Percentiles rank a stretch among this genome's conserved stretches.
phyloP scores from a whole-genome alignment of 75 land plant genomes.

The Adiantum capillusveneris region DNA sequence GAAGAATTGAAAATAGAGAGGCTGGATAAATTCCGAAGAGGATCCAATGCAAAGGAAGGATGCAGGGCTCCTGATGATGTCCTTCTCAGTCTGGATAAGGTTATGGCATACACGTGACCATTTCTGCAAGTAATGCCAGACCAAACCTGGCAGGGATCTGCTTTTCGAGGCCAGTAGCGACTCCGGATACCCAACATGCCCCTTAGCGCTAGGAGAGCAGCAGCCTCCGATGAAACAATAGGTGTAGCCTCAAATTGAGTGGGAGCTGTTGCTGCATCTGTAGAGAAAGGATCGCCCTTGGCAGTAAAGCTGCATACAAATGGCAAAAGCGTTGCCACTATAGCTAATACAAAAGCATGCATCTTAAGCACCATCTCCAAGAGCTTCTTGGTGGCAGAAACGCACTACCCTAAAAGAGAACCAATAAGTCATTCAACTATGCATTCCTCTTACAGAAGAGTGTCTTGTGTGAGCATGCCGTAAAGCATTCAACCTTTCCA shows the following conservation, averaged over 20 bases:
- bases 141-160: constrained; percentile 77
- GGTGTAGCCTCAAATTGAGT: not conserved
- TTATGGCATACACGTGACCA: constrained; percentile 52
- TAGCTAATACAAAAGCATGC: too few species aligned
- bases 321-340: too few species aligned
- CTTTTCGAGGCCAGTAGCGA: constrained; percentile 66
- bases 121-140: constrained; percentile 43
- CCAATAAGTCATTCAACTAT: too few species aligned
- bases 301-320: too few species aligned
- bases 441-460: too few species aligned
- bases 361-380: too few species aligned
- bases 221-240: constrained; percentile 18
- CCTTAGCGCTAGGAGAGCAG: constrained; percentile 43
- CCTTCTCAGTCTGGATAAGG: constrained; percentile 56
- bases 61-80: constrained; percentile 43
- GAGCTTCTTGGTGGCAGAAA: too few species aligned
- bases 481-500: too few species aligned
- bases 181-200: constrained; percentile 59
- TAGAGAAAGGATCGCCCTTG: too few species aligned
- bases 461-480: too few species aligned
- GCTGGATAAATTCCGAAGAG: constrained; percentile 40
- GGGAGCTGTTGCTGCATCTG: too few species aligned
- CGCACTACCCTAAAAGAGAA: too few species aligned
- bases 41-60: constrained; percentile 61
- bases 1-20: constrained; percentile 61